phyloP scores from a whole-genome alignment of 75 land plant genomes.

The Picea sitchensis region DNA sequence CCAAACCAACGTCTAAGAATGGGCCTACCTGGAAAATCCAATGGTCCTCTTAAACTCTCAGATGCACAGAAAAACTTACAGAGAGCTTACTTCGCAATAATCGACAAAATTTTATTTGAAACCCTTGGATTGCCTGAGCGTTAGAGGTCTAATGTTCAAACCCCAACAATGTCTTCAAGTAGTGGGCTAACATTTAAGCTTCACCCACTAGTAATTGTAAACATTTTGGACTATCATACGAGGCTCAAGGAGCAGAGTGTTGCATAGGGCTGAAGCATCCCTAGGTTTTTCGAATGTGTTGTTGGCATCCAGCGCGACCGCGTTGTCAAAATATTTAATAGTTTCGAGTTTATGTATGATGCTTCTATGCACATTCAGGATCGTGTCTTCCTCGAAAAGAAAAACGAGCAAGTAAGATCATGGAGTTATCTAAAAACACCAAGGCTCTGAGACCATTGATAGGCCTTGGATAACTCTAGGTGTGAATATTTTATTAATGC shows the following conservation, averaged over 20 bases:
- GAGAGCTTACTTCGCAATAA: too few species aligned
- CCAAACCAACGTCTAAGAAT: too few species aligned
- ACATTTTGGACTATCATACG: slow-evolving; percentile 97
- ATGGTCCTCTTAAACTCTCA: too few species aligned
- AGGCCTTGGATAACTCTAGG: too few species aligned
- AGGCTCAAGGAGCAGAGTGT: slow-evolving; percentile 73
- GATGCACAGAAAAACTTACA: too few species aligned
- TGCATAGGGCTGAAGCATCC: slow-evolving; percentile 18
- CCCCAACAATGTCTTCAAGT: slow-evolving; percentile 39
- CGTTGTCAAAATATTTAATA: slow-evolving; percentile 96
- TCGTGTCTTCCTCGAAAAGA: slow-evolving; percentile 79
- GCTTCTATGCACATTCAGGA: slow-evolving; percentile 55
- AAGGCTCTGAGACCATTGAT: too few species aligned
- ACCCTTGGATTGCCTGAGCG: too few species aligned
- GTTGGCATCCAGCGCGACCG: slow-evolving; percentile 90
- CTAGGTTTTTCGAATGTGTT: slow-evolving; percentile 89
- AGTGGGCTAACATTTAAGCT: slow-evolving; percentile 98
- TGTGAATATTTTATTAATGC: too few species aligned
- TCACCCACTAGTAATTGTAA: slow-evolving; percentile 94
- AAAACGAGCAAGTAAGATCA: slow-evolving; percentile 56
- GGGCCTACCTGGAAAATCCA: too few species aligned
- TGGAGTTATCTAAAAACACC: too few species aligned
- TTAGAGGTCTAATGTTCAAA: neutral
- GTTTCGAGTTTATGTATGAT: slow-evolving; percentile 87
- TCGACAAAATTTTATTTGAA: too few species aligned